Conservation (phyloP, 108 stramenopile species). For the Skeletonema tropicum region DNA sequence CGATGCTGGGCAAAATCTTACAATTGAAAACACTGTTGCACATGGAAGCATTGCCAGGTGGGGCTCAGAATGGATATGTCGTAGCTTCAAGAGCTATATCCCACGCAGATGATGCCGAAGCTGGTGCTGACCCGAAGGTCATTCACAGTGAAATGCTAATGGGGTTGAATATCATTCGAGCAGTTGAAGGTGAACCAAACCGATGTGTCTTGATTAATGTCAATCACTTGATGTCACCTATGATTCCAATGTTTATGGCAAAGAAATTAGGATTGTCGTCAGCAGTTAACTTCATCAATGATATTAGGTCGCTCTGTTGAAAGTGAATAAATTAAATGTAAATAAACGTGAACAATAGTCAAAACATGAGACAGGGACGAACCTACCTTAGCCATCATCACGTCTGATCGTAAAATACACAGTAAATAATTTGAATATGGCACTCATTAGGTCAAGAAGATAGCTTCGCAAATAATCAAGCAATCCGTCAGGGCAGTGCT, state of each 20-base stretch:
- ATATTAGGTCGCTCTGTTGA: slow-evolving; percentile 57
- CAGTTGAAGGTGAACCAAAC: slow-evolving; percentile 55
- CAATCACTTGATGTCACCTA: slow-evolving; percentile 75
- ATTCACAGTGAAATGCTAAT: slow-evolving; percentile 75
- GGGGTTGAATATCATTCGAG: slow-evolving; percentile 71
- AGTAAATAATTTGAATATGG: no score
- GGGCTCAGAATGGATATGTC: slow-evolving; percentile 59
- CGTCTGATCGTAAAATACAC: no score
- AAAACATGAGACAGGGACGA: no score
- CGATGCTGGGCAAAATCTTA: slow-evolving; percentile 69
- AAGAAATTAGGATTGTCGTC: slow-evolving; percentile 66
- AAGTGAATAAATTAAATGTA: background rate
- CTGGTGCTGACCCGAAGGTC: slow-evolving; percentile 39
- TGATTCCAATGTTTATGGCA: slow-evolving; percentile 79
- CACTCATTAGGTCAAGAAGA: no score
- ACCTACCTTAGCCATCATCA: no score
- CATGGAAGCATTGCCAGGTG: slow-evolving; percentile 57
- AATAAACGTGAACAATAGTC: no score
- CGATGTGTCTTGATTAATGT: slow-evolving; percentile 75
- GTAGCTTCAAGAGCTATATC: slow-evolving; percentile 73
- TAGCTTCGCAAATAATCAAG: no score
- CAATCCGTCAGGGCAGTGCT: no score
- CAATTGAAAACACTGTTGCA: slow-evolving; percentile 72
- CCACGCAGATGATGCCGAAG: slow-evolving; percentile 29
- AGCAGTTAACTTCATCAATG: slow-evolving; percentile 71